These are phyloP conservation scores for Yarrowia porcina DNA, from an alignment of 805 yeast genomes.

Conservation along the genomic window DNA sequence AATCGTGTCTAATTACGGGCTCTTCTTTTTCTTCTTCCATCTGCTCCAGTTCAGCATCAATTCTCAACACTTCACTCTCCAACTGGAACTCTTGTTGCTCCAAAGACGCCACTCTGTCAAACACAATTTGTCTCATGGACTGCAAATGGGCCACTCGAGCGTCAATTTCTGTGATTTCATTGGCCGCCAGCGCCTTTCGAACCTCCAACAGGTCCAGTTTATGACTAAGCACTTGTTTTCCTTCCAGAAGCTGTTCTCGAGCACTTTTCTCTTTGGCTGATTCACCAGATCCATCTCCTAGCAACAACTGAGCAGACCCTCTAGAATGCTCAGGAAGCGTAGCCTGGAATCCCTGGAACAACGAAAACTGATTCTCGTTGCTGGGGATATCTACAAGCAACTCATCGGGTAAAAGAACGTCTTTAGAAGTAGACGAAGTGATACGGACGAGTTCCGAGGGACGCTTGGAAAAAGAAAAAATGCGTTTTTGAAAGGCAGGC, in stretches of 20 bases:
- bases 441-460: conserved; percentile 39
- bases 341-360: conserved; percentile 70
- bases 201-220: conserved; percentile 56
- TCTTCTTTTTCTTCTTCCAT: conserved; percentile 1
- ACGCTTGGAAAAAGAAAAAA: conserved; percentile 38
- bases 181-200: conserved; percentile 60
- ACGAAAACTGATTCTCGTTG: conserved; percentile 43
- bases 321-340: conserved; percentile 32
- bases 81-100: conserved; percentile 60
- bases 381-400: conserved; percentile 54
- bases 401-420: conserved; percentile 59
- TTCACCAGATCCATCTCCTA: conserved; percentile 29
- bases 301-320: conserved; percentile 23
- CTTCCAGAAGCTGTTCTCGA: conserved; percentile 41
- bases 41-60: conserved; percentile 26
- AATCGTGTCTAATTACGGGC: not conserved
- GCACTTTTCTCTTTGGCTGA: conserved; percentile 30
- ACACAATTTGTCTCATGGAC: conserved; percentile 50
- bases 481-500: conserved; percentile 43
- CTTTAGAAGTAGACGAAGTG: conserved; percentile 44
- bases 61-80: conserved; percentile 41
- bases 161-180: conserved; percentile 65
- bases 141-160: conserved; percentile 51
- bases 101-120: conserved; percentile 55
- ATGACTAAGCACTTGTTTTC: conserved; percentile 44